Evolutionary conservation across 2,329 filamentous ascomycete species (phyloP).

Genomic region (Simplicillium aogashimaense): DNA sequence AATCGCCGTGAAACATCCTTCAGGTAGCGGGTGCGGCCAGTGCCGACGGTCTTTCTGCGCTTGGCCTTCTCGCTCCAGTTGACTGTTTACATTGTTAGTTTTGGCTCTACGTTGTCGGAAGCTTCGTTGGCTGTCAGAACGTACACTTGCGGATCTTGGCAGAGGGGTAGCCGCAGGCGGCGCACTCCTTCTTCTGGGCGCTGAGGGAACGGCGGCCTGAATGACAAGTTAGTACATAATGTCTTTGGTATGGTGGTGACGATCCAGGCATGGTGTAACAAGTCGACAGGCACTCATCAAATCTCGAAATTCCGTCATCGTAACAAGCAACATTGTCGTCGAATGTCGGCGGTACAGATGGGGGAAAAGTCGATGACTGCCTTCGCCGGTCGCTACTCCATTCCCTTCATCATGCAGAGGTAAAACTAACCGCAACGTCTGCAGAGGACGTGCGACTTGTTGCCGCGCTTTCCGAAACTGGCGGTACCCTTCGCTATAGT

Average conservation of each 20-base stretch:
- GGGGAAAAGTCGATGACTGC: no score
- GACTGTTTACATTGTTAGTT: constrained; percentile 44
- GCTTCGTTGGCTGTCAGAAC: constrained; percentile 27
- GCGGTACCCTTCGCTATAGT: constrained; percentile 46
- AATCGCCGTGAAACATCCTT: constrained; percentile 87
- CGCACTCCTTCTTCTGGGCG: constrained; percentile 98
- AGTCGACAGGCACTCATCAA: no score
- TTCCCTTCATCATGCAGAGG: neutral
- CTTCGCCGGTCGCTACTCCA: no score
- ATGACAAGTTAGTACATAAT: constrained; percentile 7
- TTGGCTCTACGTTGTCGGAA: constrained; percentile 3
- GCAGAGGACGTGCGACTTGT: constrained; percentile 98
- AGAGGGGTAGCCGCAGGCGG: constrained; percentile 89
- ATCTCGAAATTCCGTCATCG: no score
- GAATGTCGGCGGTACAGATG: no score
- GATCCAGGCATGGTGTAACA: no score
- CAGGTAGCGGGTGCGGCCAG: constrained; percentile 91
- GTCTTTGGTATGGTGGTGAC: no score
- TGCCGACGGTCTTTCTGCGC: constrained; percentile 98
- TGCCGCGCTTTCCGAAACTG: constrained; percentile 63
- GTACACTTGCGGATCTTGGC: constrained; percentile 98
- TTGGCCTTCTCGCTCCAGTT: constrained; percentile 99
- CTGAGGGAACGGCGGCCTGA: constrained; percentile 91
- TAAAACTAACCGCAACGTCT: constrained; percentile 84
- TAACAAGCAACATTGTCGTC: no score